phyloP scores from a whole-genome alignment of 139 green algal species.

The Edaphochlamys debaryana region DNA sequence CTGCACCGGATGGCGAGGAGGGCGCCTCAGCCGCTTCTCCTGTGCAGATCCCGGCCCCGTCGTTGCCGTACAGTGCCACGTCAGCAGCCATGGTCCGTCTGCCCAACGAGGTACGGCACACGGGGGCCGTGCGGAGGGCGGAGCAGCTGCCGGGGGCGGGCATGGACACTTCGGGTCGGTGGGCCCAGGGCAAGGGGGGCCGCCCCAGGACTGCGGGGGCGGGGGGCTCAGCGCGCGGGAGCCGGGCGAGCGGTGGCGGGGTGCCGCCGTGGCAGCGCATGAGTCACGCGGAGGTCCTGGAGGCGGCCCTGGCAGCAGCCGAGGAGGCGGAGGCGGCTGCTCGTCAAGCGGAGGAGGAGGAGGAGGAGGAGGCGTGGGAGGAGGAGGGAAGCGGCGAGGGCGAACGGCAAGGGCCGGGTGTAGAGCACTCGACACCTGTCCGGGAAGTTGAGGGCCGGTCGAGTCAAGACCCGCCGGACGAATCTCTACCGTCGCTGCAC shows the following conservation, averaged over 20 bases:
- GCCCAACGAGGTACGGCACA: conserved; percentile 18
- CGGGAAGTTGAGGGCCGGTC: too few relatives aligned
- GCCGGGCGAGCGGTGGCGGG: neutral
- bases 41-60: too few relatives aligned
- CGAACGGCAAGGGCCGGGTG: too few relatives aligned
- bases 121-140: neutral
- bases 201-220: neutral
- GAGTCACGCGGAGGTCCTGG: neutral
- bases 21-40: too few relatives aligned
- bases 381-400: neutral
- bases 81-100: neutral
- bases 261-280: neutral
- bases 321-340: too few relatives aligned
- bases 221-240: too few relatives aligned
- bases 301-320: neutral
- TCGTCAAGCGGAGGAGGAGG: neutral
- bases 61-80: too few relatives aligned
- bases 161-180: neutral
- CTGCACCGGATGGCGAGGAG: neutral
- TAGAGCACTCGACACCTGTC: too few relatives aligned
- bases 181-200: neutral
- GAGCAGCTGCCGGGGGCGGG: neutral
- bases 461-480: neutral
- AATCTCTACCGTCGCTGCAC: neutral
- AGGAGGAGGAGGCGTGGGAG: neutral